phyloP scores from a whole-genome alignment of 139 green algal genomes.

The Edaphochlamys debaryana region DNA sequence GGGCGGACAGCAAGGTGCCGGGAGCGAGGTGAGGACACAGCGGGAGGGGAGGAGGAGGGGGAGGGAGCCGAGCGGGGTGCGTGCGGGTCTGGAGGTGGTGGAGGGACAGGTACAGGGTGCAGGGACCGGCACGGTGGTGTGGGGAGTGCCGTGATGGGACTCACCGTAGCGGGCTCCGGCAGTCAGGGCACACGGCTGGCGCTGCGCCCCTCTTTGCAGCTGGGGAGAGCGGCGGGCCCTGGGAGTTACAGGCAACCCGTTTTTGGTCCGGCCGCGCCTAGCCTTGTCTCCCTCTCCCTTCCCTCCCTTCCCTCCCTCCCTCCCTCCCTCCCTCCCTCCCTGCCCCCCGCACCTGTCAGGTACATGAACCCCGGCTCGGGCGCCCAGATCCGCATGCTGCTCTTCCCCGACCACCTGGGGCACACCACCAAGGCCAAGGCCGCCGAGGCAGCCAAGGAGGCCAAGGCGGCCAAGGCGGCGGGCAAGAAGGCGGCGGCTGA shows the following conservation, averaged over 20 bases:
- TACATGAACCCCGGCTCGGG: conserved; percentile 79
- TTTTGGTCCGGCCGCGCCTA: no score
- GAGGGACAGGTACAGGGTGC: background rate
- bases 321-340: no score
- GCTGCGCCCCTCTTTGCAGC: no score
- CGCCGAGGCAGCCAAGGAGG: background rate
- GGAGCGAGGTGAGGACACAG: conserved; percentile 7
- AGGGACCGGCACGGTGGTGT: no score
- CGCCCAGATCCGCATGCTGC: conserved; percentile 80
- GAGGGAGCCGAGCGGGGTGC: conserved; percentile 45
- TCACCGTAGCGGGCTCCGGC: no score
- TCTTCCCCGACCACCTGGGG: conserved; percentile 77
- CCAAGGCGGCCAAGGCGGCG: conserved; percentile 53
- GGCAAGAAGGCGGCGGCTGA: conserved; percentile 23
- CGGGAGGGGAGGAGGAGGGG: background rate
- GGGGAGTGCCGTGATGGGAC: no score
- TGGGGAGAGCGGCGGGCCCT: no score
- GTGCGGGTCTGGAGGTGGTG: background rate
- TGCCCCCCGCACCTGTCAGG: no score
- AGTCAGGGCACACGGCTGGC: no score
- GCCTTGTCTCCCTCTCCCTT: no score
- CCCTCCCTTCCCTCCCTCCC: no score
- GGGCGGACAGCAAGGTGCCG: conserved; percentile 65
- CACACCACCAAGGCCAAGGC: conserved; percentile 24
- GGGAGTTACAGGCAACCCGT: no score